phyloP scores from a whole-genome alignment of 2,329 filamentous ascomycete genomes.

The Nothomitra cinnamomea region DNA sequence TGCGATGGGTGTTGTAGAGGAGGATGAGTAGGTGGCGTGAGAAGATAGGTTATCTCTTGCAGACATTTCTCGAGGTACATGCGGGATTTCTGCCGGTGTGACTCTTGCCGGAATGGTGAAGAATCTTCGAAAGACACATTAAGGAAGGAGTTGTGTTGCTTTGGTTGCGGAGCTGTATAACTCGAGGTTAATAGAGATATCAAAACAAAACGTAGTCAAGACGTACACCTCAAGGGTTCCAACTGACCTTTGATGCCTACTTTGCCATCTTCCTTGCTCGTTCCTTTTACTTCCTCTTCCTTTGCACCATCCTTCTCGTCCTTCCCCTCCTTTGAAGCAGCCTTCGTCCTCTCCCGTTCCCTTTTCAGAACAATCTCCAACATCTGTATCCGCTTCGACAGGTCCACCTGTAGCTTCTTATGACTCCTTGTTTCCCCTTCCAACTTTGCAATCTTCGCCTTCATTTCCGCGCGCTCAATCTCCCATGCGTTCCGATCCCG shows the following conservation, averaged over 20 bases:
- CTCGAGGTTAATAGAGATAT: background rate
- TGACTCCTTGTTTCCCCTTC: slow-evolving; percentile 79
- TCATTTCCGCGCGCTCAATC: slow-evolving; percentile 98
- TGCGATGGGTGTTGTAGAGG: slow-evolving; percentile 37
- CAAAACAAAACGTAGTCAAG: background rate
- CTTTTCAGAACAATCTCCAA: slow-evolving; percentile 77
- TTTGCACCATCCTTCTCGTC: slow-evolving; percentile 22
- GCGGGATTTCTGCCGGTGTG: slow-evolving; percentile 43
- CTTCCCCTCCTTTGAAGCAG: slow-evolving; percentile 29
- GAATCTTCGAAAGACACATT: slow-evolving; percentile 28
- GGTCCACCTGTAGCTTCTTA: slow-evolving; percentile 72
- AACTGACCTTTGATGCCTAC: background rate
- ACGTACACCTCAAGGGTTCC: background rate
- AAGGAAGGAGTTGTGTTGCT: slow-evolving; percentile 32
- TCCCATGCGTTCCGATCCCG: slow-evolving; percentile 97
- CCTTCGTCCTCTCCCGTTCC: slow-evolving; percentile 54
- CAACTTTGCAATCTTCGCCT: slow-evolving; percentile 83
- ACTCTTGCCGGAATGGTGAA: slow-evolving; percentile 34
- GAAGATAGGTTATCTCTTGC: slow-evolving; percentile 50
- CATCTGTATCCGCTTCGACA: slow-evolving; percentile 81
- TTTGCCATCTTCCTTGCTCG: background rate
- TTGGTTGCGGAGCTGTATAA: slow-evolving; percentile 25
- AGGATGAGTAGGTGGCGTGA: slow-evolving; percentile 46
- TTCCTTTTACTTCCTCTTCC: slow-evolving; percentile 10
- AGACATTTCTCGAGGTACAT: slow-evolving; percentile 48